Base-by-base conservation (phyloP, 352 stramenopile species). In the Globisporangium camurandrum region DNA sequence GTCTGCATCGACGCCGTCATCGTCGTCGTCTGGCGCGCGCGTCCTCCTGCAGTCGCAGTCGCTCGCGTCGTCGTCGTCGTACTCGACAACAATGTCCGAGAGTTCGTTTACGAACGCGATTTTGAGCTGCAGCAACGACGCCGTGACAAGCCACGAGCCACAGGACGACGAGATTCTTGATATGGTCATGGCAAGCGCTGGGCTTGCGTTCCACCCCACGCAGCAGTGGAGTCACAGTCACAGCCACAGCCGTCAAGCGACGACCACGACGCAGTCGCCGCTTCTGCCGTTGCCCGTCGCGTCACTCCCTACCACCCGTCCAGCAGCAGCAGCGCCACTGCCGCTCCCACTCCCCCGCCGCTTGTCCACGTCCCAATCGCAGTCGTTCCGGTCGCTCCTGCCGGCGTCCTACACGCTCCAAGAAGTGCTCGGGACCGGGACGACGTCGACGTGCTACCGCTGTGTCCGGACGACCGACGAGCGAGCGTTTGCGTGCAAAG, bases 371-470 rank as follows among this genome's bases (percentile, higher is more conserved):
- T n/a, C n/a, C n/a, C n/a, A n/a, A n/a, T n/a, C n/a, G 38, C 52
- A 54, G 38, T 48, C 53, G 53, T 80, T 80, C 57, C 66, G 69
- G 6, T 43, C 52, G 3, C 58, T 82, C 14, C 51, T 82, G 12
- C 70, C 67, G 0, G 36, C 59, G 12, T 8, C 53, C n/a, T 89
- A 86, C 49, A 50, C 66, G 31, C 64, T 89, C 3, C 73, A 84
- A 42, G 77, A 81, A 30, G 60, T 85, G 17, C 66, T 79, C 22
- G 78, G 78, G 20, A 74, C 67, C 38, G 78, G 78, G 11, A 89
- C 75, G 20, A 89, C 78, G 9, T 87, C 75, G 14, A 87, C 67
- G 33, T 87, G 75, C 54, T 87, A 86, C 60, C 69, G 73, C 11
- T 86, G 70, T 44, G 55, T 62, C 37, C 73, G 75, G 4, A 56